Percentiles rank a stretch among this genome's conserved stretches.
Conservation (phyloP, 2,329 filamentous ascomycete genomes). For the Aspergillus fumigatus region DNA sequence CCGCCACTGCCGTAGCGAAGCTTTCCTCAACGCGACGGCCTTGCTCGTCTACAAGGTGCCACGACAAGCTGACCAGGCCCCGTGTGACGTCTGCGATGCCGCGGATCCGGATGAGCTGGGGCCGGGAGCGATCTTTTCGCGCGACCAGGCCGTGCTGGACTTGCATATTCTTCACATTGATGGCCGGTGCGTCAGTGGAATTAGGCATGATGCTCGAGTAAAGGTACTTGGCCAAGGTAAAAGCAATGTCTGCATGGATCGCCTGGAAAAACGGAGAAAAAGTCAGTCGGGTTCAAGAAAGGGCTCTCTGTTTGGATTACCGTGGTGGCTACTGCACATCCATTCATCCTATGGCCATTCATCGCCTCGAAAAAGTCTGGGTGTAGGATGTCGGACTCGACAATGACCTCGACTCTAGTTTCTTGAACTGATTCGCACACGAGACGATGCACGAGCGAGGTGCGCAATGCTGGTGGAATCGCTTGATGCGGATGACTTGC, state of each 20-base stretch:
- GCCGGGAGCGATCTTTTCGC: slow-evolving; percentile 3
- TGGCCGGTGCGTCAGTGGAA: slow-evolving; percentile 14
- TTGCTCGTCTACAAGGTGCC: slow-evolving; percentile 4
- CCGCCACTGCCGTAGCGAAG: slow-evolving; percentile 13
- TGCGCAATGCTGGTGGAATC: no score
- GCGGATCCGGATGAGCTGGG: slow-evolving; percentile 7
- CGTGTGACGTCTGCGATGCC: slow-evolving; percentile 1
- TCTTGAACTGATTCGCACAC: no score
- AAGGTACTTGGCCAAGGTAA: slow-evolving; percentile 22
- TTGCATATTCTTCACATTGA: slow-evolving; percentile 39
- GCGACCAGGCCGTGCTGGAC: slow-evolving; percentile 56
- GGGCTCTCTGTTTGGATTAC: slow-evolving; percentile 27
- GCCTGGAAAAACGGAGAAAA: slow-evolving; percentile 8
- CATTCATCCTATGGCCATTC: slow-evolving; percentile 44
- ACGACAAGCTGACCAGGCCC: neutral
- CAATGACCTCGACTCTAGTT: neutral
- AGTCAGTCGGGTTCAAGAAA: neutral
- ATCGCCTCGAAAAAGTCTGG: slow-evolving; percentile 35
- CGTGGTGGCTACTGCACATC: slow-evolving; percentile 41
- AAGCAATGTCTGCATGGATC: slow-evolving; percentile 24
- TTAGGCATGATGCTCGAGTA: slow-evolving; percentile 10
- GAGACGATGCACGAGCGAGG: no score
- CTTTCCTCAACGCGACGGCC: slow-evolving; percentile 2
- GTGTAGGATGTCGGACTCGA: slow-evolving; percentile 37
- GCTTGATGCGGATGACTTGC: no score